Conservation (phyloP, 2,329 filamentous ascomycete species). For the Hymenoscyphus fraxineus region DNA sequence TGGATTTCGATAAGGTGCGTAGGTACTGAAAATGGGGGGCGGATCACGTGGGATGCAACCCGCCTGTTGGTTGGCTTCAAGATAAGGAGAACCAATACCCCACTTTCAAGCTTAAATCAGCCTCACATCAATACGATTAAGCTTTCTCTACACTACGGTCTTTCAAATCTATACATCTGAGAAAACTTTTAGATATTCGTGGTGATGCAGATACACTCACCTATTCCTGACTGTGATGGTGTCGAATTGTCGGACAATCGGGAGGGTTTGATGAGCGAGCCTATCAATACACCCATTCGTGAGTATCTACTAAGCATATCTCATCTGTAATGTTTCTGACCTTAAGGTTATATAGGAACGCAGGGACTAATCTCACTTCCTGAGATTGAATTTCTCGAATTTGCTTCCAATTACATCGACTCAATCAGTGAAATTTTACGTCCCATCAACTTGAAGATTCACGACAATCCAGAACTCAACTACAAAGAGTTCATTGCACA, state of each 20-base stretch:
- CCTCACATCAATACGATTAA: not conserved
- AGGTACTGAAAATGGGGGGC: slow-evolving; percentile 5
- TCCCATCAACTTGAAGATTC: slow-evolving; percentile 45
- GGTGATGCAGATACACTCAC: not conserved
- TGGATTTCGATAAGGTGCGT: not conserved
- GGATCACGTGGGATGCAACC: not conserved
- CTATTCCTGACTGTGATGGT: not conserved
- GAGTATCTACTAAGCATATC: not conserved
- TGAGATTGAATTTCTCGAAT: slow-evolving; percentile 28
- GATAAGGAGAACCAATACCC: not conserved
- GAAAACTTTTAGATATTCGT: not conserved
- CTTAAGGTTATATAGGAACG: not conserved
- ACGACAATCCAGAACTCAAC: slow-evolving; percentile 48
- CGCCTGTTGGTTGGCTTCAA: no score
- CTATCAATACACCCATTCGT: not conserved
- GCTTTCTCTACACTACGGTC: not conserved
- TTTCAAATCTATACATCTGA: not conserved
- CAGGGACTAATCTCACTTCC: not conserved
- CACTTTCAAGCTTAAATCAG: not conserved
- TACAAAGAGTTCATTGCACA: slow-evolving; percentile 52
- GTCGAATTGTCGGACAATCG: not conserved
- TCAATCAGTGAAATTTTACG: slow-evolving; percentile 40
- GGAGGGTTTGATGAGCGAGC: not conserved
- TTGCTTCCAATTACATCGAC: slow-evolving; percentile 40
- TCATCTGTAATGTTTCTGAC: not conserved